These are phyloP conservation scores for Paracamarosporium sp. DNA, from an alignment of 2,329 filamentous ascomycete genomes.

Conservation along the genomic window DNA sequence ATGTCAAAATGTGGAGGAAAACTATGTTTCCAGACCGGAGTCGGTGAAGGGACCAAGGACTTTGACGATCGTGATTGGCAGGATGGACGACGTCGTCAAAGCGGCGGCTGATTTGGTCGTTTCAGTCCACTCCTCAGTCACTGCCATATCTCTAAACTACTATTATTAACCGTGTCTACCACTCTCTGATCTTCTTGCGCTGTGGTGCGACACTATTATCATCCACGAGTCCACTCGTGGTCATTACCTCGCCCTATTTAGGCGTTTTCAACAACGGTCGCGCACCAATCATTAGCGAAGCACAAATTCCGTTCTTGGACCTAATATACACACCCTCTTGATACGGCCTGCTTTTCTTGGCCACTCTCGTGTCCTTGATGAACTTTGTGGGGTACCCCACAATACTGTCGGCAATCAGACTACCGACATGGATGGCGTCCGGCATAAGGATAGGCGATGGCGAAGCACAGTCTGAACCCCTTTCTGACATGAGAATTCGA, in stretches of 20 bases:
- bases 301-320: not conserved
- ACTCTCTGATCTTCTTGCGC: too few relatives aligned
- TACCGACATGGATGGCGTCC: not conserved
- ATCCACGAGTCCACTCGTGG: too few relatives aligned
- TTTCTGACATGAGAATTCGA: not conserved
- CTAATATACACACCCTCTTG: not conserved
- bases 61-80: too few relatives aligned
- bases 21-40: too few relatives aligned
- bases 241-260: not conserved
- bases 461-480: not conserved
- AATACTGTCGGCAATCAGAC: not conserved
- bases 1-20: too few relatives aligned
- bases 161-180: too few relatives aligned
- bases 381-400: not conserved
- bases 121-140: too few relatives aligned
- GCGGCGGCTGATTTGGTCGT: too few relatives aligned
- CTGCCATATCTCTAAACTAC: too few relatives aligned
- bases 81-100: too few relatives aligned
- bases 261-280: not conserved
- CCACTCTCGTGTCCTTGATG: not conserved
- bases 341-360: not conserved
- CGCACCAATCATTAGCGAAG: not conserved
- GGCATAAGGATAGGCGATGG: not conserved
- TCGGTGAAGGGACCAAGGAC: too few relatives aligned
- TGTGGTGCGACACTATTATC: too few relatives aligned